Conservation (phyloP, 257 asterid genomes). For the Agastache rugosa region DNA sequence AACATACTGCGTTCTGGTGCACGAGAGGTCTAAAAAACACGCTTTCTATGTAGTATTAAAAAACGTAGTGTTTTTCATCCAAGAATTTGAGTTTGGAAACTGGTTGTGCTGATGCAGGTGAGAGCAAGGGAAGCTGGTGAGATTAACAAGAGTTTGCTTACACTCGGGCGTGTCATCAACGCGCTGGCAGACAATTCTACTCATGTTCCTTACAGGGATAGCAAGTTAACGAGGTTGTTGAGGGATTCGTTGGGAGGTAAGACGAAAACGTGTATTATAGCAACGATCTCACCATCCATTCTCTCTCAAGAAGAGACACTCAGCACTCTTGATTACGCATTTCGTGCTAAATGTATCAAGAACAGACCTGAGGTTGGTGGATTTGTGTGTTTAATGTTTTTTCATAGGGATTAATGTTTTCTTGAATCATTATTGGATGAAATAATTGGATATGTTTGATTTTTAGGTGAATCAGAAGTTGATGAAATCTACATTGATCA, state of each 20-base stretch:
- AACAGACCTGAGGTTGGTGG: conserved; percentile 64
- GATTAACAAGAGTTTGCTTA: conserved; percentile 70
- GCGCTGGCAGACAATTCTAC: conserved; percentile 60
- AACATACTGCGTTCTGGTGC: conserved; percentile 66
- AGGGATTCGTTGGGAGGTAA: conserved; percentile 72
- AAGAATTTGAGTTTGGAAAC: not conserved
- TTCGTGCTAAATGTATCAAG: conserved; percentile 62
- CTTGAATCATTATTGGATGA: not conserved
- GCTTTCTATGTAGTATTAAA: not conserved
- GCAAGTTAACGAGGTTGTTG: conserved; percentile 68
- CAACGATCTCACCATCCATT: conserved; percentile 65
- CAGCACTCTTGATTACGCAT: conserved; percentile 68
- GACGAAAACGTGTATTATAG: conserved; percentile 66
- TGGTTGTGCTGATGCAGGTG: conserved; percentile 41
- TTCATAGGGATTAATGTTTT: not conserved
- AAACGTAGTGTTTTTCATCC: not conserved
- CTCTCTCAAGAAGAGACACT: conserved; percentile 68
- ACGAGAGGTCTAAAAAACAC: conserved; percentile 45
- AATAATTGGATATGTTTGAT: not conserved
- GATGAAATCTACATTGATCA: conserved; percentile 50
- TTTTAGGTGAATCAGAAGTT: conserved; percentile 58
- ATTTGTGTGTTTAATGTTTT: not conserved
- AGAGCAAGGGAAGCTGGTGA: conserved; percentile 78
- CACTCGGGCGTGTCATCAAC: conserved; percentile 64
- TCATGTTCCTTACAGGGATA: conserved; percentile 71